Base-by-base conservation (phyloP, 768 basidiomycete species). In the Auriscalpium vulgare region DNA sequence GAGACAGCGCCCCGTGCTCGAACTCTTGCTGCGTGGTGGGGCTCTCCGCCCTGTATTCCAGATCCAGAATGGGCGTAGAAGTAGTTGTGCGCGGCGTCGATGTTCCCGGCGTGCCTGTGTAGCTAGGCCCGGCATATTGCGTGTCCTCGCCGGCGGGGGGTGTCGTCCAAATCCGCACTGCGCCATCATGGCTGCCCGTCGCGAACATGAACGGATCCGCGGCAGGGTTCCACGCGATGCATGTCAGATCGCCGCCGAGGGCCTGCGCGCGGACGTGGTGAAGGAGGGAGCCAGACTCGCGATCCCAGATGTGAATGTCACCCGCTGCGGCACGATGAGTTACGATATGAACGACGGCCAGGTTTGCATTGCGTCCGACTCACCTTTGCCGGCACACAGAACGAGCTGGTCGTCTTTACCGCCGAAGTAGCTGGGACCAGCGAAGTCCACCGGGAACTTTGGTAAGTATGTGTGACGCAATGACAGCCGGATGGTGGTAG, bases 231-330 rank as follows among this genome's bases (percentile, higher is more conserved):
- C 89, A 91, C 13, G 87, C 86, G 43, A 91, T 79, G 58, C 86
- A 87, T 9, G 90, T 91, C 56, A 91, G 65, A 64, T 90, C 88
- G 5, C 73, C 74, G 23, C 81, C 78, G 35, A 79, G 76, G 13
- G 72, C 73, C 64, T 83, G 84, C 34, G 82, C 78, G 13, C 78
- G 81, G 61, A 92, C 77, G 59, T 83, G 78, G 59, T 89, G 88
- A 3, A 92, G 73, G 1, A 89, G 71, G 8, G 81, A 76, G 6
- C 80, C 90, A 10, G 85, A 86, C 69, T 91, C 88, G 57, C 83
- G 81, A 63, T 92, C 90, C 90, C 90, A 92, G 11, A 91, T 87
- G 64, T 88, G 85, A 13, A 92, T 84, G 63, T 90, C 87, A 4
- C 90, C 90, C 58, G 80, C 89, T 90, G 57, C 29, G 29, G 29